These are phyloP conservation scores for Epichloe glyceriae DNA, from an alignment of 2,329 filamentous ascomycete genomes.

Conservation along the genomic window DNA sequence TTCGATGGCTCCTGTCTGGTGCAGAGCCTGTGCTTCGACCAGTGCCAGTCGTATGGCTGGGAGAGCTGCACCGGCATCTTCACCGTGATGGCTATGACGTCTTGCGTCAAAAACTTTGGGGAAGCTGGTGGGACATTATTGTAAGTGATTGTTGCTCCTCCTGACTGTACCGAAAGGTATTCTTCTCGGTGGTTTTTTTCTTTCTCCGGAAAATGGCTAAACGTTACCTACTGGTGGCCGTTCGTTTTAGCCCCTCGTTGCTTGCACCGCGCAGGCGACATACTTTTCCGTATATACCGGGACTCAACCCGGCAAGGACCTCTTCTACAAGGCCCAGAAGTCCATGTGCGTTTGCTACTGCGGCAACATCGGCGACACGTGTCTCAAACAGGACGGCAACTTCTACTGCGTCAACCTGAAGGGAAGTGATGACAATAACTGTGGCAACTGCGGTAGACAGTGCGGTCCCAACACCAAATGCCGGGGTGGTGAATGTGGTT, in stretches of 20 bases:
- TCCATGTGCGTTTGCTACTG: slow-evolving; percentile 1
- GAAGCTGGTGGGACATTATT: not conserved
- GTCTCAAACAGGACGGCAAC: not conserved
- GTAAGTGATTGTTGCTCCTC: not conserved
- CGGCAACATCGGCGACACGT: not conserved
- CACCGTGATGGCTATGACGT: not conserved
- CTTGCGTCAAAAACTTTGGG: not conserved
- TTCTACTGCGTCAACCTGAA: not conserved
- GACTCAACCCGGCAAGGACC: not conserved
- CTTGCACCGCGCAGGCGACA: not conserved
- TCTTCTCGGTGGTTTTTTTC: not conserved
- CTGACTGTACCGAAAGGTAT: not conserved
- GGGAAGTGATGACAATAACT: not conserved
- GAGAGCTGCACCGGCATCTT: not conserved
- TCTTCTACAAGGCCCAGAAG: not conserved
- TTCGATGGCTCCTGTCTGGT: not conserved
- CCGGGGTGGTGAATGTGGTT: not conserved
- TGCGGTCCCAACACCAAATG: not conserved
- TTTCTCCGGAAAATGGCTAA: too few species aligned
- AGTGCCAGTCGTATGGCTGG: not conserved
- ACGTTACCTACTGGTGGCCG: too few species aligned
- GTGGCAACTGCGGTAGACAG: not conserved
- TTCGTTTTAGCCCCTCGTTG: not conserved
- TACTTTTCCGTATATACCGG: not conserved
- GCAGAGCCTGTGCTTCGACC: not conserved